Evolutionary conservation across 495 filamentous ascomycete species (phyloP), one percentile per base, ranked within the genome.

Genomic region (Niebla homalea): DNA sequence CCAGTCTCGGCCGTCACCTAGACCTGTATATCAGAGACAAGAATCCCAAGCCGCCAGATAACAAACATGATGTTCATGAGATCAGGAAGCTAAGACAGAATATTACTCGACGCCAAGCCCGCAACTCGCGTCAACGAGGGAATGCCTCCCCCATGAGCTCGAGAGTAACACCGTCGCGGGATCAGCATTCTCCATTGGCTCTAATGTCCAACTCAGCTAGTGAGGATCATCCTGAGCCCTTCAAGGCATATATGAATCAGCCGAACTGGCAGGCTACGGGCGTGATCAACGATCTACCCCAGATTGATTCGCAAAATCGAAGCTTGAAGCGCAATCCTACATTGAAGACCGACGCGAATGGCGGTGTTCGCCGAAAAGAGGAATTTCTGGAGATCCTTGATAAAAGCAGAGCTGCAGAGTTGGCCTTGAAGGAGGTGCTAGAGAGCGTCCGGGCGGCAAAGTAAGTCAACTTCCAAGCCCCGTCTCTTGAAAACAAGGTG

Each of bases 21-120:
- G 89, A 95, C 61, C 75, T 92, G 32, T 94, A 89, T 62, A 83
- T 94, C 53, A 86, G 85, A 61, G 80, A 83, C 56, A 89, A 85
- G 66, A 94, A 94, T 60, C 80, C 83, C 5, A 87, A 85, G 59
- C 70, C 80, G 2, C 75, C 87, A 3, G 89, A 95, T 65, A 88
- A 87, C 8, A 60, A 93, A 39, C 89, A 95, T 65, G 74, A 93
- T 67, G 83, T 94, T 26, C 85, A 88, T 5, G 85, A 84, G 64
- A 95, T 95, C 61, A 73, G 78, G 58, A 83, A 81, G 62, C 70
- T 92, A 55, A 77, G 89, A 50, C 81, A 84, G 38, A 76, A 77
- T 29, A 89, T 95, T 67, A 95, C 89, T 39, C 77, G 89, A 38
- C 72, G 88, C 52, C 84, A 89, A 64, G 77, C 84, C 3, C 76